Evolutionary conservation across 768 basidiomycete species (phyloP).

Genomic region (Boletus edulis): DNA sequence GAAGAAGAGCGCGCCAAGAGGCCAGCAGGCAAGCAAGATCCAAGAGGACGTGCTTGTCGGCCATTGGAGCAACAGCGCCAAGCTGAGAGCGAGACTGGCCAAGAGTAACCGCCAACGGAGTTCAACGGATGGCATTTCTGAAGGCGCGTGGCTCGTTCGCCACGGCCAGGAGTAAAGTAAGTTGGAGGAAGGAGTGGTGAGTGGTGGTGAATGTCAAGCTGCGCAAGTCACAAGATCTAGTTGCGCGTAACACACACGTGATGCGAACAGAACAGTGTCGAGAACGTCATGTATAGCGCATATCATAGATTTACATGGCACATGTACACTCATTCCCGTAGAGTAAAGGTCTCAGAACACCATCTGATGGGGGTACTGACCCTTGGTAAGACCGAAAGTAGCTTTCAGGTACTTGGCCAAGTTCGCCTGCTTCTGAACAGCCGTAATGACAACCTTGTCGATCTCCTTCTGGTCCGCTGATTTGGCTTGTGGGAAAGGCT

Average conservation of each 20-base stretch:
- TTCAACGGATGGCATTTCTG: conserved; percentile 6
- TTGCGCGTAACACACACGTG: conserved; percentile 10
- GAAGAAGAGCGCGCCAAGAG: conserved; percentile 50
- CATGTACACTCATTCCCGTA: conserved; percentile 8
- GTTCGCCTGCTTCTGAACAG: conserved; percentile 88
- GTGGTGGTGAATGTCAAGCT: not conserved
- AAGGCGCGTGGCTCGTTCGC: conserved; percentile 1
- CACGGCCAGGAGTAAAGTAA: not conserved
- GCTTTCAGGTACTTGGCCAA: conserved; percentile 91
- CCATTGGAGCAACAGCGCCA: conserved; percentile 17
- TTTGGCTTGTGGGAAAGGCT: conserved; percentile 82
- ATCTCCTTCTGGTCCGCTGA: conserved; percentile 88
- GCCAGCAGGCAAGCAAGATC: conserved; percentile 46
- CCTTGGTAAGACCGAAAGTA: conserved; percentile 92
- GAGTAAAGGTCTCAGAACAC: conserved; percentile 59
- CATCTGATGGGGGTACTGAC: conserved; percentile 94
- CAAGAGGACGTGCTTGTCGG: conserved; percentile 32
- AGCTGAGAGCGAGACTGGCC: conserved; percentile 9
- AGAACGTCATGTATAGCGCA: conserved; percentile 18
- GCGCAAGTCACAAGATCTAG: not conserved
- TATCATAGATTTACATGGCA: conserved; percentile 27
- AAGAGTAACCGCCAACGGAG: conserved; percentile 9
- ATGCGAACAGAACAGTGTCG: conserved; percentile 8
- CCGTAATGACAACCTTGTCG: conserved; percentile 75
- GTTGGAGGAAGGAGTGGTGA: conserved; percentile 3